Evolutionary conservation across 345 rosid genomes (phyloP).

Genomic region (Eucalyptus cladocalyx): DNA sequence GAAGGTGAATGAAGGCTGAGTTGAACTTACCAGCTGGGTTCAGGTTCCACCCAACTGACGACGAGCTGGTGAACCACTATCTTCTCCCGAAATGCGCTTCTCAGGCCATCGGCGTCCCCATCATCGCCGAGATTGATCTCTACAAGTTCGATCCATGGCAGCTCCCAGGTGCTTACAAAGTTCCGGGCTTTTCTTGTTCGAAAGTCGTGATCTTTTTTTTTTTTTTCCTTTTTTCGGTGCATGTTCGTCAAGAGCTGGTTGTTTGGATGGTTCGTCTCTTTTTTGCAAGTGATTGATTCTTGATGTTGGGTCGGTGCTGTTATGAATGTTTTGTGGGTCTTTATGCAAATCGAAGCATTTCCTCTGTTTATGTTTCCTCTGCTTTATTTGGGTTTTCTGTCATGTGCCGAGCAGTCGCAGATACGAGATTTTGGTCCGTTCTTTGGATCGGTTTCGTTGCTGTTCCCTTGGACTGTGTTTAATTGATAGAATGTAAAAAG

Average conservation of each 20-base stretch:
- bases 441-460: neutral
- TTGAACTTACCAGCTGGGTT: slow-evolving; percentile 76
- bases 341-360: neutral
- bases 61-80: slow-evolving; percentile 74
- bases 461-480: neutral
- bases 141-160: slow-evolving; percentile 89
- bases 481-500: neutral
- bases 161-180: slow-evolving; percentile 54
- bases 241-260: neutral
- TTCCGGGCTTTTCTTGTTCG: neutral
- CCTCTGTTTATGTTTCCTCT: neutral
- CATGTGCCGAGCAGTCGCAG: neutral
- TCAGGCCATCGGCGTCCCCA: slow-evolving; percentile 43
- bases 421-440: neutral
- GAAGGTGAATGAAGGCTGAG: neutral
- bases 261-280: neutral
- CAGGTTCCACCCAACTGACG: slow-evolving; percentile 95
- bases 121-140: slow-evolving; percentile 76
- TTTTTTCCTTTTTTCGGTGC: too few species aligned
- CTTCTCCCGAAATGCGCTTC: slow-evolving; percentile 57
- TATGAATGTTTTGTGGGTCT: neutral
- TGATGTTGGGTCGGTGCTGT: neutral
- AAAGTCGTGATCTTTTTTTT: neutral
- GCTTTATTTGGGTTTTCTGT: neutral
- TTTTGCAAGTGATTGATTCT: neutral